Percentiles rank a stretch among this genome's conserved stretches.
These are phyloP conservation scores for Curvularia sp. DNA, from an alignment of 2,329 filamentous ascomycete species.

Conservation along the genomic window DNA sequence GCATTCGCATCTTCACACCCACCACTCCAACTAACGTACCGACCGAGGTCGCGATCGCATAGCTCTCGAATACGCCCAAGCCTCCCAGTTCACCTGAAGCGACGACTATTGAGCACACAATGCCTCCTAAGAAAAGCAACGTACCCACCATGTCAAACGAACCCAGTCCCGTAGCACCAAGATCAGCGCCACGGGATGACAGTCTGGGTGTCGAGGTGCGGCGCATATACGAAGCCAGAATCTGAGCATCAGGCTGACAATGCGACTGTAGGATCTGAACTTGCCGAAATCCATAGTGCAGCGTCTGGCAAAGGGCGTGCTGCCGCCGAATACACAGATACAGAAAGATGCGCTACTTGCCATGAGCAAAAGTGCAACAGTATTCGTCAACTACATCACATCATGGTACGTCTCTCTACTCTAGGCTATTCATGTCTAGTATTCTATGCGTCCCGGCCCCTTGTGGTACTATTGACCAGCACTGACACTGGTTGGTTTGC, in stretches of 20 bases:
- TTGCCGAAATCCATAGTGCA: conserved; percentile 84
- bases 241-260: background rate
- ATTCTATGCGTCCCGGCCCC: background rate
- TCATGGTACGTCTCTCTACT: conserved; percentile 64
- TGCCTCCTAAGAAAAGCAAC: conserved; percentile 60
- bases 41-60: conserved; percentile 6
- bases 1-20: conserved; percentile 23
- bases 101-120: conserved; percentile 26
- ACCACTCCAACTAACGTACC: conserved; percentile 13
- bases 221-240: conserved; percentile 10
- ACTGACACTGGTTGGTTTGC: conserved; percentile 12
- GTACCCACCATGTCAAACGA: conserved; percentile 51
- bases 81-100: no score
- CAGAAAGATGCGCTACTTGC: conserved; percentile 82
- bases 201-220: conserved; percentile 55
- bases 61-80: background rate
- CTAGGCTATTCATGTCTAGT: background rate
- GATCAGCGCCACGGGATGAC: conserved; percentile 47
- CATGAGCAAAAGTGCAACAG: conserved; percentile 80
- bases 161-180: conserved; percentile 38
- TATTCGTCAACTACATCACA: conserved; percentile 83
- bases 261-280: conserved; percentile 63
- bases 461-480: background rate
- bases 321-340: conserved; percentile 82
- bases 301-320: conserved; percentile 77